phyloP scores from a whole-genome alignment of 176 grass and related monocot species.

The Musa troglodytarum region DNA sequence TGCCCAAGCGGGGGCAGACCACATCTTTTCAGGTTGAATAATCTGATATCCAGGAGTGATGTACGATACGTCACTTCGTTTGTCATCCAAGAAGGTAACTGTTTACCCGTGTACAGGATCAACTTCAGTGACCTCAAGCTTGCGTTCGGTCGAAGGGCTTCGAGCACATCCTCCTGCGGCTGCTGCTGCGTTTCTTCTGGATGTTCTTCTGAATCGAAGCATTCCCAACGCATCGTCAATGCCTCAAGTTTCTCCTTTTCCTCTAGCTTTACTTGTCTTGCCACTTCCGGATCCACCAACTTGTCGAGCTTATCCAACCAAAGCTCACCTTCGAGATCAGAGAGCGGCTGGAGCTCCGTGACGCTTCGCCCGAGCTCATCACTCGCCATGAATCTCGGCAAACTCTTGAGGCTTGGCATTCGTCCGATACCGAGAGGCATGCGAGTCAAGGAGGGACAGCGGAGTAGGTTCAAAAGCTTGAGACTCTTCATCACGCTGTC shows the following conservation, averaged over 20 bases:
- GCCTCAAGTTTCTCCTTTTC: neutral
- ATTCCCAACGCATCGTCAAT: constrained; percentile 26
- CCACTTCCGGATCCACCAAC: neutral
- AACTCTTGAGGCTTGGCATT: neutral
- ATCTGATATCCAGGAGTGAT: constrained; percentile 36
- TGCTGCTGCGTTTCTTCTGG: neutral
- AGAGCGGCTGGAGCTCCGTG: neutral
- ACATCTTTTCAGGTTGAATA: constrained; percentile 41
- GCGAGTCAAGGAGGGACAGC: neutral
- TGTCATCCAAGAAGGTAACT: constrained; percentile 42
- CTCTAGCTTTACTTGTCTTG: neutral
- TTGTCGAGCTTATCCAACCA: neutral
- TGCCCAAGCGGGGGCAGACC: constrained; percentile 34
- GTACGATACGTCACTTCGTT: constrained; percentile 16
- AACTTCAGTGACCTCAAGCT: constrained; percentile 37
- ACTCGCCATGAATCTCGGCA: neutral
- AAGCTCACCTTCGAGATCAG: neutral
- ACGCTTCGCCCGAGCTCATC: neutral
- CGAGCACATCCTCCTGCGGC: constrained; percentile 31
- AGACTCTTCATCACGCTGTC: neutral
- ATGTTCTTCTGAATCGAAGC: neutral
- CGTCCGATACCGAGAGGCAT: neutral
- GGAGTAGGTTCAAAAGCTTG: neutral
- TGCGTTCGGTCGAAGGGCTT: constrained; percentile 33
- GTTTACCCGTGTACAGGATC: constrained; percentile 27